Evolutionary conservation across 441 rosid genomes (phyloP).

Genomic region (Adansonia gregorii): DNA sequence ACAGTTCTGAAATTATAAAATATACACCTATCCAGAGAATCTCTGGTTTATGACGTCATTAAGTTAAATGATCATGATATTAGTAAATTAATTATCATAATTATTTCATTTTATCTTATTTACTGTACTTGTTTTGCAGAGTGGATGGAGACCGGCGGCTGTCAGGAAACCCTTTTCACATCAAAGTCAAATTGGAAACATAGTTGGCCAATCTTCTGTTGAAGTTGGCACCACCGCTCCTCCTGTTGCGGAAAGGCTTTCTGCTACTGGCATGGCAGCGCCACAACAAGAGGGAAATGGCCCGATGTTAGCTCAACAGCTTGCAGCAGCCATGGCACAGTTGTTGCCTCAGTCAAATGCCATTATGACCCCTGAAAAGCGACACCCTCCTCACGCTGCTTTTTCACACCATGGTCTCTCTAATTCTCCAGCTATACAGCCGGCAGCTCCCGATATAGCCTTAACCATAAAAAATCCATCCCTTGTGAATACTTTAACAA

Average conservation of each 20-base stretch:
- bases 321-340: constrained; percentile 41
- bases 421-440: constrained; percentile 29
- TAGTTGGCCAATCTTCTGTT: constrained; percentile 35
- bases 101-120: constrained; percentile 8
- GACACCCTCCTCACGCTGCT: constrained; percentile 28
- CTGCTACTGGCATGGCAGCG: constrained; percentile 25
- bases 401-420: constrained; percentile 29
- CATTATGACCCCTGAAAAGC: constrained; percentile 33
- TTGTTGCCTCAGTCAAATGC: constrained; percentile 35
- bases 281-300: constrained; percentile 44
- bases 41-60: not conserved
- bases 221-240: constrained; percentile 27
- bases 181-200: constrained; percentile 44
- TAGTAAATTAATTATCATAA: not conserved
- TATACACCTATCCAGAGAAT: not conserved
- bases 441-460: constrained; percentile 31
- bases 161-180: constrained; percentile 74
- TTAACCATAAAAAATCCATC: constrained; percentile 30
- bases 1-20: not conserved
- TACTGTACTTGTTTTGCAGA: constrained; percentile 55
- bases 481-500: not conserved
- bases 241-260: constrained; percentile 28
- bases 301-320: constrained; percentile 42
- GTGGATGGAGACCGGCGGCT: constrained; percentile 67
- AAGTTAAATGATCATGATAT: not conserved